A percentile compares a stretch with the other conserved stretches of the same genome.
Conservation (phyloP, 2,329 filamentous ascomycete genomes). For the Cercospora janseana region DNA sequence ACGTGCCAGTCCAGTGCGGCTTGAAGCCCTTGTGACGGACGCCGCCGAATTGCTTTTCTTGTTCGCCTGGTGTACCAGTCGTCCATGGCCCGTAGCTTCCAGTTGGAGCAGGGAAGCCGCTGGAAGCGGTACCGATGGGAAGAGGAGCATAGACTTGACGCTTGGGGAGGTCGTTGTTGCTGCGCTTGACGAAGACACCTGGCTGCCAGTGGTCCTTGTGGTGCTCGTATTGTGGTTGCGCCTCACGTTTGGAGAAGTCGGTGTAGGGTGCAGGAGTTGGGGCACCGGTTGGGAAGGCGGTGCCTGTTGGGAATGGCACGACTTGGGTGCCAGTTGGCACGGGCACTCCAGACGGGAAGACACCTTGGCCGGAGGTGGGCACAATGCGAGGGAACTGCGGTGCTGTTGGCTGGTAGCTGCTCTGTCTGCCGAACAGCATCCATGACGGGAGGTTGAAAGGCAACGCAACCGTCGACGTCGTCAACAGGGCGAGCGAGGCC, state of each 20-base stretch:
- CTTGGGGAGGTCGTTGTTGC: neutral
- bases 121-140: slow-evolving; percentile 3
- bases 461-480: slow-evolving; percentile 8
- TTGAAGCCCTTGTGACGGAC: slow-evolving; percentile 9
- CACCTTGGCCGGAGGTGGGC: slow-evolving; percentile 1
- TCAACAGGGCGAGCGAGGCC: slow-evolving; percentile 13
- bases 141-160: neutral
- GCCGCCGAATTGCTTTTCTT: slow-evolving; percentile 11
- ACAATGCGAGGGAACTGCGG: slow-evolving; percentile 1
- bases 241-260: neutral
- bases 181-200: slow-evolving; percentile 1
- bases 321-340: slow-evolving; percentile 1
- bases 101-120: slow-evolving; percentile 4
- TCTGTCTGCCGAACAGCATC: neutral
- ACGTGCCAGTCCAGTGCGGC: slow-evolving; percentile 9
- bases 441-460: slow-evolving; percentile 5
- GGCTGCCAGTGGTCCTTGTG: neutral
- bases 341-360: neutral
- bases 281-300: neutral
- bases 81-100: neutral
- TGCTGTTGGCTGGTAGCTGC: neutral
- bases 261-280: neutral
- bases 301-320: neutral
- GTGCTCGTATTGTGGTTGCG: neutral
- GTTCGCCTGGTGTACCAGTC: neutral